A percentile compares a stretch with the other conserved stretches of the same genome.
Conservation (phyloP, 139 green algal genomes). For the Tetradesmus lagerheimii region DNA sequence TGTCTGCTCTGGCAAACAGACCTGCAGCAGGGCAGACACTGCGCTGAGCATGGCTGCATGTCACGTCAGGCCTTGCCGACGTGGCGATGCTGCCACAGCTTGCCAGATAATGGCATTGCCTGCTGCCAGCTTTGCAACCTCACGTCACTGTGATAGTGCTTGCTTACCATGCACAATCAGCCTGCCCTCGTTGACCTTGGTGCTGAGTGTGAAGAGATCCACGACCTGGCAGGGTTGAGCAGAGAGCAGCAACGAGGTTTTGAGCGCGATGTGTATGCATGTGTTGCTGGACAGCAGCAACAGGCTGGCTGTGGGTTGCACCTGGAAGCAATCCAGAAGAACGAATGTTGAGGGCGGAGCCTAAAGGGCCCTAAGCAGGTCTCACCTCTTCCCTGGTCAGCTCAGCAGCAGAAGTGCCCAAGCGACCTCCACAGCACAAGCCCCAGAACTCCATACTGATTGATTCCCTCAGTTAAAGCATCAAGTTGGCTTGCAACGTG, state of each 20-base stretch:
- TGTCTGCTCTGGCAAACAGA: conserved; percentile 72
- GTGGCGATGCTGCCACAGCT: not conserved
- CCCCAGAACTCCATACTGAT: not conserved
- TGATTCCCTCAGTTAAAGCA: not conserved
- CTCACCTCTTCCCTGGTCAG: conserved; percentile 54
- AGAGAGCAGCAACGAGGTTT: not conserved
- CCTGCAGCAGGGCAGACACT: conserved; percentile 48
- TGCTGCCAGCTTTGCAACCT: not conserved
- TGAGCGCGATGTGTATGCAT: not conserved
- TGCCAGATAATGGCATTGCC: not conserved
- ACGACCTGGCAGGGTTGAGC: conserved; percentile 59
- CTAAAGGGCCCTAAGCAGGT: not conserved
- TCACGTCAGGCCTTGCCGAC: no score
- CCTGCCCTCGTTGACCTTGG: conserved; percentile 64
- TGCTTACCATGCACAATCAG: conserved; percentile 73
- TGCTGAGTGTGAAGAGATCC: conserved; percentile 59
- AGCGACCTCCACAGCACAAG: not conserved
- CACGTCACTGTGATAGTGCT: not conserved
- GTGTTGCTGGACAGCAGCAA: not conserved
- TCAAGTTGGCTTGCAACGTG: not conserved
- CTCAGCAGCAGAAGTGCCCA: conserved; percentile 37
- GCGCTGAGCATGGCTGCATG: not conserved
- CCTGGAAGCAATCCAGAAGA: not conserved
- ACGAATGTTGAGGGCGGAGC: not conserved
- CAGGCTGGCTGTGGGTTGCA: no score